Evolutionary conservation across 2,329 filamentous ascomycete species (phyloP).

Genomic region (Aureobasidium sp.): DNA sequence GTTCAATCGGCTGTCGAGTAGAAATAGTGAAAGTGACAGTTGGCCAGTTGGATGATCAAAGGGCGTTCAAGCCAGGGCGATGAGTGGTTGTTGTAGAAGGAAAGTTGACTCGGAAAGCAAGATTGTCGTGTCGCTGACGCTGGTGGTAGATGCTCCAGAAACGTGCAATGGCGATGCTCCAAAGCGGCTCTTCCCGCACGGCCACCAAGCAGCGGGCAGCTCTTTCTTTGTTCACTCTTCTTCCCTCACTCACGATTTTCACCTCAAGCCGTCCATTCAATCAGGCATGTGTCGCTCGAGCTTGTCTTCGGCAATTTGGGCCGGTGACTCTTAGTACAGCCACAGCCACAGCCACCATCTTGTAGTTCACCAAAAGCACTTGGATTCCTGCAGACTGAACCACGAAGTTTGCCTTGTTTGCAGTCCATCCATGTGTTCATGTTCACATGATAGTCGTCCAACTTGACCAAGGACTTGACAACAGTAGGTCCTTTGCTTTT

Average conservation of each 20-base stretch:
- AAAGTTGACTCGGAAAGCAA: not conserved
- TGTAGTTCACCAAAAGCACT: not conserved
- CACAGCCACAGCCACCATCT: not conserved
- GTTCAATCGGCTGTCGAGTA: not conserved
- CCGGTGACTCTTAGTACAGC: no score
- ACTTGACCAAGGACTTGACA: not conserved
- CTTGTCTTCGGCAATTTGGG: not conserved
- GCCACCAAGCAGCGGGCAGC: not conserved
- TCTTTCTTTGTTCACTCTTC: conserved; percentile 8
- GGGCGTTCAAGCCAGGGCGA: not conserved
- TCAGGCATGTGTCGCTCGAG: not conserved
- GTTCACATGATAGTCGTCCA: conserved; percentile 10
- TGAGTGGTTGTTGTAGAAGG: not conserved
- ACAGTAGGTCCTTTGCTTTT: not conserved
- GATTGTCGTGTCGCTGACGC: conserved; percentile 3
- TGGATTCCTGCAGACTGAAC: not conserved
- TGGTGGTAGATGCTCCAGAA: not conserved
- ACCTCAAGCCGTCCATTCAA: not conserved
- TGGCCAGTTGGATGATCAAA: not conserved
- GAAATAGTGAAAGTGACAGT: not conserved
- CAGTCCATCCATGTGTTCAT: conserved; percentile 12
- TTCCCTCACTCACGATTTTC: not conserved
- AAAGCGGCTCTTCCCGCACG: conserved; percentile 6
- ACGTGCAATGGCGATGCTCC: conserved; percentile 1
- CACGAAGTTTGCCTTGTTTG: conserved; percentile 5